phyloP scores from a whole-genome alignment of 176 grass and related monocot species.

The Eragrostis nindensis region DNA sequence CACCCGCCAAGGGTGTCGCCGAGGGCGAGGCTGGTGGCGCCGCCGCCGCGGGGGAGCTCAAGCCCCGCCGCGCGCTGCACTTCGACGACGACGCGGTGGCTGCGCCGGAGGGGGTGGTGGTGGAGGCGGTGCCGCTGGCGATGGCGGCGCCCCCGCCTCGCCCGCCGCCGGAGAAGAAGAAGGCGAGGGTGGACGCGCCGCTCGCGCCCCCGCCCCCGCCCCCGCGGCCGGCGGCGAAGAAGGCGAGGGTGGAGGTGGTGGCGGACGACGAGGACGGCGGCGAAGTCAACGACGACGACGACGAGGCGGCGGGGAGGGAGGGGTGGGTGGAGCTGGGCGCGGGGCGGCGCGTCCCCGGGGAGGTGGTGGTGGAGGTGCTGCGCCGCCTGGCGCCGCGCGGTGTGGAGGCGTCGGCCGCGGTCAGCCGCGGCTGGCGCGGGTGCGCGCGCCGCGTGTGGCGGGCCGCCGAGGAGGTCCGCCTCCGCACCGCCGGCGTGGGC shows the following conservation, averaged over 20 bases:
- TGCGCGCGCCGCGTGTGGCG: constrained; percentile 68
- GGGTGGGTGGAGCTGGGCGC: constrained; percentile 34
- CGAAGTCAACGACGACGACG: neutral
- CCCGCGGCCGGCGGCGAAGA: constrained; percentile 2
- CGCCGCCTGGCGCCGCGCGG: constrained; percentile 54
- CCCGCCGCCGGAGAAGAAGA: neutral
- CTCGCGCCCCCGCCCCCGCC: too few relatives aligned
- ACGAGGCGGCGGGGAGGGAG: neutral
- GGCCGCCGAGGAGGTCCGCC: constrained; percentile 61
- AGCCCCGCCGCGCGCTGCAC: constrained; percentile 66
- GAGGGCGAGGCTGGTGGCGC: neutral
- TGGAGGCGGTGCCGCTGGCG: neutral
- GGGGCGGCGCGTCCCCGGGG: constrained; percentile 35
- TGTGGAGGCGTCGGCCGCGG: constrained; percentile 52
- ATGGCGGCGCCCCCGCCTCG: neutral
- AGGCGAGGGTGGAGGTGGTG: neutral
- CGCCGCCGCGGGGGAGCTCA: constrained; percentile 8
- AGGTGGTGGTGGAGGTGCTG: constrained; percentile 58
- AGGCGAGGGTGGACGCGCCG: neutral
- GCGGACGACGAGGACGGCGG: neutral
- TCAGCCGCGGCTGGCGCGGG: constrained; percentile 69
- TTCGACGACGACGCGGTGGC: constrained; percentile 61
- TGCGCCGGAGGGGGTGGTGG: neutral
- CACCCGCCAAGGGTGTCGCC: neutral
- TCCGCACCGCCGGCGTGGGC: constrained; percentile 44